These are phyloP conservation scores for Erysimum pusillum DNA, from an alignment of 441 rosid genomes.

Conservation along the genomic window DNA sequence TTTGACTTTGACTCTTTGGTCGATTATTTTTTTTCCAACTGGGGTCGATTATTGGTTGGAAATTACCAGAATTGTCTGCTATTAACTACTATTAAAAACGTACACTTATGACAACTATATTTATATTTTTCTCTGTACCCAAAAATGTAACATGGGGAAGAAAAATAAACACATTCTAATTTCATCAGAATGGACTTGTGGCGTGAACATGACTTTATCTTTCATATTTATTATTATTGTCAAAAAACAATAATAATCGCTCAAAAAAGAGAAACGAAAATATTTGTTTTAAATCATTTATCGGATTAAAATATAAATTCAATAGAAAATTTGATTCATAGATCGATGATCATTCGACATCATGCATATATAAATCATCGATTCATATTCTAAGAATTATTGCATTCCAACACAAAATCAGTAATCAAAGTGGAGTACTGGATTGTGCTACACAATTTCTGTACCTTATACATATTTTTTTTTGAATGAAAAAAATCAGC, in stretches of 20 bases:
- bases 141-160: constrained; percentile 14
- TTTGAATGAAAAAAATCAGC: too few relatives aligned
- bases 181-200: background rate
- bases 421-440: background rate
- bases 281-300: background rate
- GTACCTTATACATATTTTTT: background rate
- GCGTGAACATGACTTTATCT: background rate
- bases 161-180: background rate
- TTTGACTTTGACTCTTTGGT: constrained; percentile 40
- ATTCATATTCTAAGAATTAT: too few relatives aligned
- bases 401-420: too few relatives aligned
- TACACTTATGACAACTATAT: constrained; percentile 7
- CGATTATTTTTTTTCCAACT: constrained; percentile 26
- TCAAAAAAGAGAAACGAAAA: too few relatives aligned
- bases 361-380: too few relatives aligned
- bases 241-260: too few relatives aligned
- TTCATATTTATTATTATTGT: background rate
- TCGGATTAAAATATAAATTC: too few relatives aligned
- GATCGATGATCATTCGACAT: too few relatives aligned
- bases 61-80: constrained; percentile 36
- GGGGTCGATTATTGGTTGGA: constrained; percentile 42
- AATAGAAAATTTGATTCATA: too few relatives aligned
- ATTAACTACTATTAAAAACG: constrained; percentile 6
- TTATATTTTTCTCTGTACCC: background rate
- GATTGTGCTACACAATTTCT: background rate